Evolutionary conservation across 2,329 filamentous ascomycete genomes (phyloP).

Genomic region (Didymella sp.): DNA sequence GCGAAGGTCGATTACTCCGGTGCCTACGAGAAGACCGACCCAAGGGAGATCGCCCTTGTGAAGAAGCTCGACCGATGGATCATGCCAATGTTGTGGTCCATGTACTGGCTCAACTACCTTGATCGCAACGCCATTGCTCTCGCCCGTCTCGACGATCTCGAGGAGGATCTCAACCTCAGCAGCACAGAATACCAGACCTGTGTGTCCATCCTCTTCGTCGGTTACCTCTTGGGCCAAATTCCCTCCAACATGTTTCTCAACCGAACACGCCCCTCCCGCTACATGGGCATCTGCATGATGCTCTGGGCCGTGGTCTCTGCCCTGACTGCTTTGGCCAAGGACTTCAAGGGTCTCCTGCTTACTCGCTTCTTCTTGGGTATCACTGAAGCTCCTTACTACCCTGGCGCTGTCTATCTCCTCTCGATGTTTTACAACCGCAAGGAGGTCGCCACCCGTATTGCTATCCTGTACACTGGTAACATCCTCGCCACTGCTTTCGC

Average conservation of each 20-base stretch:
- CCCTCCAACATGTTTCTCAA: slow-evolving; percentile 58
- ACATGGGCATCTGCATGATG: slow-evolving; percentile 51
- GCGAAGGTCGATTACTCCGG: slow-evolving; percentile 44
- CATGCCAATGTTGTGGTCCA: slow-evolving; percentile 73
- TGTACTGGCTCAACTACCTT: slow-evolving; percentile 79
- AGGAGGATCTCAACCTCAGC: slow-evolving; percentile 64
- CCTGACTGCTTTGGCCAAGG: slow-evolving; percentile 51
- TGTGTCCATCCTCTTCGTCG: slow-evolving; percentile 65
- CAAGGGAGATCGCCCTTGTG: slow-evolving; percentile 45
- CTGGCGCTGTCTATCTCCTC: slow-evolving; percentile 69
- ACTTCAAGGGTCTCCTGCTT: slow-evolving; percentile 55
- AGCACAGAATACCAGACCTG: slow-evolving; percentile 64
- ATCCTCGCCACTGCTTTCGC: slow-evolving; percentile 76
- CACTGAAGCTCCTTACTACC: slow-evolving; percentile 61
- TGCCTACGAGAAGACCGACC: slow-evolving; percentile 47
- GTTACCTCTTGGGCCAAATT: slow-evolving; percentile 48
- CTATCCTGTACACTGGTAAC: slow-evolving; percentile 71
- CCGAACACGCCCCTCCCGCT: slow-evolving; percentile 51
- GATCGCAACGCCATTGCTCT: slow-evolving; percentile 73
- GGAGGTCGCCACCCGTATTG: slow-evolving; percentile 70
- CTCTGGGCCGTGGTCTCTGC: slow-evolving; percentile 53
- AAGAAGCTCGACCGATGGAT: slow-evolving; percentile 74
- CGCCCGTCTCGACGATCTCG: slow-evolving; percentile 67
- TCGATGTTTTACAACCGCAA: slow-evolving; percentile 73
- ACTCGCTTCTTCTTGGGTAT: slow-evolving; percentile 62